Conservation (phyloP, 352 stramenopile genomes). For the Phytophthora niederhauseri region DNA sequence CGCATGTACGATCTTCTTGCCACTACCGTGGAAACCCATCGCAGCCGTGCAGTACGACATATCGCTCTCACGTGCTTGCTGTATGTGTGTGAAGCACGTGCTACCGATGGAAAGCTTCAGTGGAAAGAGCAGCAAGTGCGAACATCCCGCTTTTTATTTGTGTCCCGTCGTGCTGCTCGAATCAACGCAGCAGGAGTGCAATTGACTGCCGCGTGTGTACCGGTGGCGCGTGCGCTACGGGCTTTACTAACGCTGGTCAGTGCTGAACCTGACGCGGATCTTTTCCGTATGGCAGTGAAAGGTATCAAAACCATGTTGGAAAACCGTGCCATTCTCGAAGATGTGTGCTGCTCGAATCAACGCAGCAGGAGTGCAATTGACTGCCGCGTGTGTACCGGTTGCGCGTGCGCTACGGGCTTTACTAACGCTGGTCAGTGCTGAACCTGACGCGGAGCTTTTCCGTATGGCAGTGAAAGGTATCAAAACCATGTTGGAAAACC, state of each 20-base stretch:
- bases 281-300: conserved; percentile 81
- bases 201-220: conserved; percentile 55
- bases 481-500: conserved; percentile 81
- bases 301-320: conserved; percentile 78
- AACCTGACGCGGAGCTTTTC: conserved; percentile 71
- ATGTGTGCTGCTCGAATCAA: conserved; percentile 71
- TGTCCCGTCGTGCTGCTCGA: conserved; percentile 47
- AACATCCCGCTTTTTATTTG: conserved; percentile 83
- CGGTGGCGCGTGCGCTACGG: conserved; percentile 61
- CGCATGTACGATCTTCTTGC: conserved; percentile 87
- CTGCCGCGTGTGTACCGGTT: conserved; percentile 63
- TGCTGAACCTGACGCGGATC: conserved; percentile 62
- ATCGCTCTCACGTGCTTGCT: conserved; percentile 72
- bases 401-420: conserved; percentile 63
- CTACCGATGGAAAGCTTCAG: conserved; percentile 62
- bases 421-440: conserved; percentile 77
- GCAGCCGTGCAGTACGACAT: conserved; percentile 61
- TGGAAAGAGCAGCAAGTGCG: conserved; percentile 67
- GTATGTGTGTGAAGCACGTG: conserved; percentile 70
- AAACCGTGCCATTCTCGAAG: conserved; percentile 77
- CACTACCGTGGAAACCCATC: conserved; percentile 68
- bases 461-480: conserved; percentile 79
- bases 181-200: conserved; percentile 31
- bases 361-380: conserved; percentile 28
- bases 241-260: conserved; percentile 79